These are phyloP conservation scores for Chaetomium fimeti DNA, from an alignment of 495 filamentous ascomycete genomes.

Conservation along the genomic window DNA sequence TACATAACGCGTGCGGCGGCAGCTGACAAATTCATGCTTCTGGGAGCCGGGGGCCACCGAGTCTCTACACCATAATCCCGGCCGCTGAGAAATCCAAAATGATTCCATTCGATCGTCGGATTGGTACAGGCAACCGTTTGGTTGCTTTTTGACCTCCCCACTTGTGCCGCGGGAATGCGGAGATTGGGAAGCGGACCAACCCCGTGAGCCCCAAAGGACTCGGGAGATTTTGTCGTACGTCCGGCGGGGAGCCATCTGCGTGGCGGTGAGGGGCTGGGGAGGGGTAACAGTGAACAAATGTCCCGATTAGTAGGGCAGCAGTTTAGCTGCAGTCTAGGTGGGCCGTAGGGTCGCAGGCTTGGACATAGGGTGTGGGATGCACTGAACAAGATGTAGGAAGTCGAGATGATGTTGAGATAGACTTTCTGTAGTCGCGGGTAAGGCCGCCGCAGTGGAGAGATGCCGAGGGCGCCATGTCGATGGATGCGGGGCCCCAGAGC, in stretches of 20 bases:
- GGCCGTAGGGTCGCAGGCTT: no score
- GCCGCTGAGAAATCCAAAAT: background rate
- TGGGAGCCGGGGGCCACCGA: background rate
- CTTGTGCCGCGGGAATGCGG: background rate
- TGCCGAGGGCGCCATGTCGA: background rate
- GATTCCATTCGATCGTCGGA: background rate
- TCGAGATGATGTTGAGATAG: conserved; percentile 8
- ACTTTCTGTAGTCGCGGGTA: background rate
- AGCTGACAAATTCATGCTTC: background rate
- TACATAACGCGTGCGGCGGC: background rate
- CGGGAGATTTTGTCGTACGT: no score
- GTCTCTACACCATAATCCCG: background rate
- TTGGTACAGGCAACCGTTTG: background rate
- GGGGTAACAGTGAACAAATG: no score
- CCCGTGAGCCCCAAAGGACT: background rate
- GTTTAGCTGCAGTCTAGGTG: no score
- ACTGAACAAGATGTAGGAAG: background rate
- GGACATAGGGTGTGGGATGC: no score
- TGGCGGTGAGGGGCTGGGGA: background rate
- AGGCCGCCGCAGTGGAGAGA: conserved; percentile 5
- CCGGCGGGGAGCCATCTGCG: no score
- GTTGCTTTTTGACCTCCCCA: background rate
- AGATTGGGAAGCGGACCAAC: background rate
- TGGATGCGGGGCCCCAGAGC: background rate
- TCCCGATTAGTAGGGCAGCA: no score